Base-by-base conservation (phyloP, 2,329 filamentous ascomycete genomes). In the Celoporthe dispersa region DNA sequence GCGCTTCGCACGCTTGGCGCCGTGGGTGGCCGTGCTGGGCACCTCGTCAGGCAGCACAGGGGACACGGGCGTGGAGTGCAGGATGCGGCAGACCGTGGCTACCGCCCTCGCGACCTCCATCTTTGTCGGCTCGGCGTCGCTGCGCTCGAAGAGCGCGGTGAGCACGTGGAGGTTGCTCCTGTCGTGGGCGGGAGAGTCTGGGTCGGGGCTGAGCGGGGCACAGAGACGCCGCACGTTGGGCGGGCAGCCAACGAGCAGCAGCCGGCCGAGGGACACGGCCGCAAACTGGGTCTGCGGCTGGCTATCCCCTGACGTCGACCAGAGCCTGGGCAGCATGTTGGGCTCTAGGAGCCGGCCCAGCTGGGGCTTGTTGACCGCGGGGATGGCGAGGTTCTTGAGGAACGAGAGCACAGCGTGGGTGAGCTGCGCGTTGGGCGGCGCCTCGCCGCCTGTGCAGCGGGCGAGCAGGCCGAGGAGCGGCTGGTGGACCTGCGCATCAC, bases 341-440 rank as follows among this genome's bases (percentile, higher is more conserved):
- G 79, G 74, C 7, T 82, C 80, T 3, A 90, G 79, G 1, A 90
- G 78, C 0, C 78, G 78, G 3, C 85, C 85, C 1, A 91, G 80
- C 0, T 79, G 63, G 2, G 81, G 72, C 76, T 89, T 90, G 78
- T 91, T 91, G 35, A 77, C 76, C 0, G 78, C 69, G 0, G 88
- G 87, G 65, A 91, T 87, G 35, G 88, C 86, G 11, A 91, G 84
- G 76, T 91, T 91, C 77, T 90, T 90, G 71, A 90, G 84, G 74
- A 90, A 90, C 9, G 87, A 85, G 25, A 91, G 80, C 2, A 82
- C 80, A 1, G 87, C 83, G 75, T 90, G 88, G 0, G 88, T 80
- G 22, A 89, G 83, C 71, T 89, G 86, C 2, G 76, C 68, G 35
- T 75, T 71, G 6, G 74, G 71, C 9, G 69, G 67, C 11, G 70